Conservation (phyloP, 1,139 yeast genomes). For the Sugiyamaella pinicola region DNA sequence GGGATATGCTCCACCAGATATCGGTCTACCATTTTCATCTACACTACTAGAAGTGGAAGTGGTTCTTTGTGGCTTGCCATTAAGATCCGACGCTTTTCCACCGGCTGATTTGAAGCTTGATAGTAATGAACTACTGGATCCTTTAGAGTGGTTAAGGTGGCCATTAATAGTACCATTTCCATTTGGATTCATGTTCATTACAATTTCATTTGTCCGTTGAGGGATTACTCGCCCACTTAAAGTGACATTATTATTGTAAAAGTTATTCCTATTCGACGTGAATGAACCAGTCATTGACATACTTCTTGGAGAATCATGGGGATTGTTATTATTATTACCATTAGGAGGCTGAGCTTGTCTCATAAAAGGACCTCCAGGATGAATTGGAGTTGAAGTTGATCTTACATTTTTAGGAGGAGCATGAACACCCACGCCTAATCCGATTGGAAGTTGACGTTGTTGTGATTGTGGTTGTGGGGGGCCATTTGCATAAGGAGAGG, state of each 20-base stretch:
- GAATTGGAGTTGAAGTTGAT: conserved; percentile 10
- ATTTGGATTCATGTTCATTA: conserved; percentile 16
- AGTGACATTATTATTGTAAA: conserved; percentile 34
- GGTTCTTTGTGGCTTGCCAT: conserved; percentile 27
- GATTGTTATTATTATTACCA: neutral
- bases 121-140: conserved; percentile 21
- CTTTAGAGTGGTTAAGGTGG: conserved; percentile 8
- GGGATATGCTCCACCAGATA: conserved; percentile 20
- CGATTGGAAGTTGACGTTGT: conserved; percentile 18
- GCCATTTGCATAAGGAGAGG: conserved; percentile 13
- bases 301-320: conserved; percentile 23
- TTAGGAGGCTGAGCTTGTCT: conserved; percentile 2
- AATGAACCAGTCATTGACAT: conserved; percentile 33
- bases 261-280: conserved; percentile 8
- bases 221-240: conserved; percentile 40
- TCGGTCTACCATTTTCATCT: conserved; percentile 16
- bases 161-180: conserved; percentile 1
- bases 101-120: conserved; percentile 20
- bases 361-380: conserved; percentile 20
- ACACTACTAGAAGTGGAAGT: conserved; percentile 33
- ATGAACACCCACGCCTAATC: conserved; percentile 19
- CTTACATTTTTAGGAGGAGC: conserved; percentile 24
- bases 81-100: conserved; percentile 14
- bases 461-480: conserved; percentile 22
- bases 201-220: conserved; percentile 32